Evolutionary conservation across 2,329 filamentous ascomycete genomes (phyloP), one percentile per base, ranked within the genome.

Genomic region (Aspergillus udagawae): DNA sequence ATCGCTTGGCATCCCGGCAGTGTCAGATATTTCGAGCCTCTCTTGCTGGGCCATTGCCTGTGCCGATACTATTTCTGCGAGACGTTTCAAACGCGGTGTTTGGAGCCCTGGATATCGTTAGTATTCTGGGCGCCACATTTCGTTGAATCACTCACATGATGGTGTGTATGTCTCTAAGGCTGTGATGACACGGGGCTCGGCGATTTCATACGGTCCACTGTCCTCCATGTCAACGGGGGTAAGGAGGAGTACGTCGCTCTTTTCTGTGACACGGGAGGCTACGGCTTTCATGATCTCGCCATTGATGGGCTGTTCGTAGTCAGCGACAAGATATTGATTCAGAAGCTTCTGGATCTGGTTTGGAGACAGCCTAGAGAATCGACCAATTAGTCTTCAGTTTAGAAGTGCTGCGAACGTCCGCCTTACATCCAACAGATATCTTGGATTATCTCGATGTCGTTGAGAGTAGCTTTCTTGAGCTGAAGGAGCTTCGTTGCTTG

Each of bases 241-340:
- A 49, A 99, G 82, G 56, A 99, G 85, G 53, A 99, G 83, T 3
- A 97, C 92, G 67, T 97, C 94, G 68, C 92, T 95, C 86, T 99
- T 99, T 79, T 99, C 94, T 1, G 93, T 97, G 49, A 99, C 94
- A 53, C 92, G 85, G 42, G 92, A 96, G 7, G 95, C 94, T 53
- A 99, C 95, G 7, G 94, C 94, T 80, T 99, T 99, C 94, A 99
- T 99, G 72, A 99, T 99, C 75, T 99, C 94, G 72, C 93, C 94
- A 70, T 99, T 97, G 77, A 99, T 99, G 41, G 94, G 94, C 77
- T 97, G 94, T 77, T 99, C 94, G 75, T 99, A 99, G 77, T 99
- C 94, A 59, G 94, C 94, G 56, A 99, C 93, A 51, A 99, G 85
- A 73, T 99, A 99, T 76, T 99, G 94, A 78, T 99, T 99, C 64